A percentile compares a stretch with the other conserved stretches of the same genome.
phyloP scores from a whole-genome alignment of 306 rosid species.

The Abrus pulchellus region DNA sequence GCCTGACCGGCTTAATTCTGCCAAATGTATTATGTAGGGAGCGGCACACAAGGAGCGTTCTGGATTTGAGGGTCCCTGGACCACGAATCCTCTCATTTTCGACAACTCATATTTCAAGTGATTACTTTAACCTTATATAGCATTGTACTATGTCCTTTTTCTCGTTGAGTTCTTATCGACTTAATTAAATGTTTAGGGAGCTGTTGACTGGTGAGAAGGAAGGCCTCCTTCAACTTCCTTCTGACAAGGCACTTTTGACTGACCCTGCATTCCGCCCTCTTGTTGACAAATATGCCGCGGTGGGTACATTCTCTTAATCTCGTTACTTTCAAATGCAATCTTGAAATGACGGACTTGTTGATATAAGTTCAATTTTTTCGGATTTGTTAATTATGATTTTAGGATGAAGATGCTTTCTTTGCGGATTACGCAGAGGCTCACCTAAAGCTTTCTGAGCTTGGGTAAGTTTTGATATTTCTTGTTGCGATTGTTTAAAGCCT shows the following conservation, averaged over 20 bases:
- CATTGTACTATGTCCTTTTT: too few species aligned
- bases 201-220: constrained; percentile 86
- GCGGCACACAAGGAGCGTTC: constrained; percentile 97
- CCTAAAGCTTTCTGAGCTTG: constrained; percentile 90
- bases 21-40: constrained; percentile 60
- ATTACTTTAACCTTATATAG: constrained; percentile 28
- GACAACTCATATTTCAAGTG: constrained; percentile 90
- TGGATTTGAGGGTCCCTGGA: constrained; percentile 99
- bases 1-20: background rate
- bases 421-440: constrained; percentile 80
- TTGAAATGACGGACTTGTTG: background rate
- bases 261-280: constrained; percentile 97
- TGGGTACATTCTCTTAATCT: constrained; percentile 41
- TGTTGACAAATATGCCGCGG: constrained; percentile 96
- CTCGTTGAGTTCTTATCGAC: background rate
- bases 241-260: constrained; percentile 81
- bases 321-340: too few species aligned
- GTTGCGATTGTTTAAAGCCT: background rate
- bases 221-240: constrained; percentile 84
- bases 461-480: constrained; percentile 55
- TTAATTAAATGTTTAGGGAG: constrained; percentile 53
- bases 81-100: constrained; percentile 86
- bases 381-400: background rate
- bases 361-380: background rate
- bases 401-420: constrained; percentile 96